phyloP scores from a whole-genome alignment of 73 alveolate species.

The Stentor coeruleus region DNA sequence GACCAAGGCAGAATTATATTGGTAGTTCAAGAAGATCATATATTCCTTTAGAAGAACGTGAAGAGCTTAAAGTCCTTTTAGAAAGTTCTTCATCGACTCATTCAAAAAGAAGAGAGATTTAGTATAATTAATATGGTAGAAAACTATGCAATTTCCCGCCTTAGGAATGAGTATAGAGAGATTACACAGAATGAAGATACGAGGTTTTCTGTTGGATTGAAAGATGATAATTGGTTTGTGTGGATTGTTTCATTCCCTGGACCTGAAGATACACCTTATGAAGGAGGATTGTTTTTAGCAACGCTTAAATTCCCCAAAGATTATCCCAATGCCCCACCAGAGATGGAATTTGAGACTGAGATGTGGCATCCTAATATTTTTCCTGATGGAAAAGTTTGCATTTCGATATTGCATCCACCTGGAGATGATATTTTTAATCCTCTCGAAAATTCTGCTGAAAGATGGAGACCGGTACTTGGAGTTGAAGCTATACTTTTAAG shows the following conservation, averaged over 20 bases:
- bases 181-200: no score
- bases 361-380: slow-evolving; percentile 94
- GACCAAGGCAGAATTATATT: slow-evolving; percentile 81
- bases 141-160: no score
- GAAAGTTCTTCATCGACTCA: not conserved
- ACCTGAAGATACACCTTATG: slow-evolving; percentile 85
- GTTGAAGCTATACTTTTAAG: slow-evolving; percentile 73
- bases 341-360: slow-evolving; percentile 85
- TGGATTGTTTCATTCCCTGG: slow-evolving; percentile 80
- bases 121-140: no score
- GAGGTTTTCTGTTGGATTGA: no score
- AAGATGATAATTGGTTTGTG: slow-evolving; percentile 27
- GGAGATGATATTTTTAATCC: no score
- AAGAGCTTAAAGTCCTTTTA: slow-evolving; percentile 17
- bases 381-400: slow-evolving; percentile 91
- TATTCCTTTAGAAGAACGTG: slow-evolving; percentile 57
- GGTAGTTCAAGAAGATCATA: slow-evolving; percentile 68
- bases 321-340: slow-evolving; percentile 92
- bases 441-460: no score
- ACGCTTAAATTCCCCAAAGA: slow-evolving; percentile 75
- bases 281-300: slow-evolving; percentile 90
- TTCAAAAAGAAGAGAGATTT: not conserved
- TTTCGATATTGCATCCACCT: no score
- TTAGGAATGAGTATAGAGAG: no score
- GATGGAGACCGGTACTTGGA: slow-evolving; percentile 92